Evolutionary conservation across 2,329 filamentous ascomycete genomes (phyloP), one percentile per base, ranked within the genome.

Genomic region (Leptographium lundbergii): DNA sequence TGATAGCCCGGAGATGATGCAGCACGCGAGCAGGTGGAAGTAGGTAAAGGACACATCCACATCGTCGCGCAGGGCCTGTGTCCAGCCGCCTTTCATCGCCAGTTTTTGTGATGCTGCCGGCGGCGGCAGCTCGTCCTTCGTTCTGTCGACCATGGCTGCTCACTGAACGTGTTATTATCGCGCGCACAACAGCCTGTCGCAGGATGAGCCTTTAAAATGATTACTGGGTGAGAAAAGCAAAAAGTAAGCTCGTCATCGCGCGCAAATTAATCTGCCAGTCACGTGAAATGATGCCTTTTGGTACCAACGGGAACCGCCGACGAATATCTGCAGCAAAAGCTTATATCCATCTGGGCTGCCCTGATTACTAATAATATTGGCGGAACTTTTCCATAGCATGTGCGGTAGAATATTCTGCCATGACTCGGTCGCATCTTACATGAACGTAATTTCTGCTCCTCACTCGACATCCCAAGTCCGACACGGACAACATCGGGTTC

Each of bases 1-100:
- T 9, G 90, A 78, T 13, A 92, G 74, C 4, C 88, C 88, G 0
- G 88, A 91, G 67, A 91, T 86, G 63, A 88, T 73, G 69, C 91
- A 91, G 71, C 86, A 89, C 32, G 82, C 73, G 4, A 92, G 74
- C 47, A 92, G 76, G 24, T 89, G 74, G 1, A 88, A 63, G 66
- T 92, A 88, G 17, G 84, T 81, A 19, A 58, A 61, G 5, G 55
- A 45, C n/a, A 59, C 42, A 54, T 64, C 60, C 17, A 61, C 53
- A 3, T 65, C 60, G 50, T 65, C 62, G 19, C 13, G 11, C n/a
- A 62, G 48, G 3, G 29, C 6, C 6, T 51, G 25, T 9, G 55
- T 1, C 56, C 53, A 58, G 48, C 34, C 9, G 7, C n/a, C 32
- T 13, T 25, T 27, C 13, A 6, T 3, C 50, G 54, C 13, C n/a